Evolutionary conservation across 371 early-diverging fungal species (phyloP).

Genomic region (Mortierella sp.): DNA sequence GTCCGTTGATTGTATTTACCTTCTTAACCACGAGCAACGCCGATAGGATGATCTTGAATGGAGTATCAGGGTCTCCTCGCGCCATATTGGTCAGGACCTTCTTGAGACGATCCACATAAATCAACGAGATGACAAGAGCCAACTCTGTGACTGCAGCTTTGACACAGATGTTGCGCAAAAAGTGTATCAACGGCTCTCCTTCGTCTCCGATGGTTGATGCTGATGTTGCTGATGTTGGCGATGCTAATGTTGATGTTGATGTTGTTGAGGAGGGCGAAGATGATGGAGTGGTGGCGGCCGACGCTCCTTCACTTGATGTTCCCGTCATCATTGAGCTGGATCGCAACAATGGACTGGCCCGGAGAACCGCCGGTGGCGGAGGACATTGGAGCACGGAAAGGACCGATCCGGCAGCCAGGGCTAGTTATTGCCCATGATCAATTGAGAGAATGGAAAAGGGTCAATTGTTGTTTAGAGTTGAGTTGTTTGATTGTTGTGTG

Average conservation of each 20-base stretch:
- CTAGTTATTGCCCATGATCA: too few relatives aligned
- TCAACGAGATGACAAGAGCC: constrained; percentile 69
- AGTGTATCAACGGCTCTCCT: constrained; percentile 22
- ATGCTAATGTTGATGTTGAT: constrained; percentile 6
- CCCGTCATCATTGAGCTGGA: background rate
- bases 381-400: constrained; percentile 47
- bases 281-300: background rate
- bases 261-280: constrained; percentile 3
- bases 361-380: constrained; percentile 29
- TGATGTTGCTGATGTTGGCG: constrained; percentile 6
- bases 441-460: too few relatives aligned
- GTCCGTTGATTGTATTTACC: constrained; percentile 15
- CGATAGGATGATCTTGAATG: constrained; percentile 79
- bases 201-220: constrained; percentile 10
- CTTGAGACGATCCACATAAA: constrained; percentile 82
- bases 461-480: constrained; percentile 11
- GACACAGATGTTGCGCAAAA: constrained; percentile 34
- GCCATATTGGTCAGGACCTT: constrained; percentile 70
- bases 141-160: constrained; percentile 43
- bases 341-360: constrained; percentile 19
- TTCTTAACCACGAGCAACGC: constrained; percentile 77
- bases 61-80: constrained; percentile 77
- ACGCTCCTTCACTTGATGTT: background rate
- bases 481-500: too few relatives aligned
- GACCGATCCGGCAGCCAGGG: constrained; percentile 44